Conservation (phyloP, 495 filamentous ascomycete genomes). For the Clavariopsis aquatica region DNA sequence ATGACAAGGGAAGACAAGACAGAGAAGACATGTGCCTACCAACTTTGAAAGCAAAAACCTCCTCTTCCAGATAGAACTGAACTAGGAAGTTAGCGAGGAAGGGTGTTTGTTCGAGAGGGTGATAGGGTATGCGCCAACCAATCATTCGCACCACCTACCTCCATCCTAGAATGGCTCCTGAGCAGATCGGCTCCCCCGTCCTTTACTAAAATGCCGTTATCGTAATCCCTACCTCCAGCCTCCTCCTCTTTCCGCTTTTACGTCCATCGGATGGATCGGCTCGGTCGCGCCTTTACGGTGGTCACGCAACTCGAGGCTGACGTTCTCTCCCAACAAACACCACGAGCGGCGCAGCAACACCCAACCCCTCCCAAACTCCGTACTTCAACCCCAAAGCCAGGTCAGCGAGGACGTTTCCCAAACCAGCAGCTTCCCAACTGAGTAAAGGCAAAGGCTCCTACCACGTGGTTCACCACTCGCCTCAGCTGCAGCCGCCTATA, state of each 20-base stretch:
- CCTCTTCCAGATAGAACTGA: too few relatives aligned
- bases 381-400: not conserved
- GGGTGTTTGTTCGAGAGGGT: too few relatives aligned
- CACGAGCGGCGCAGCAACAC: not conserved
- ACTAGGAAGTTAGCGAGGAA: too few relatives aligned
- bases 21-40: too few relatives aligned
- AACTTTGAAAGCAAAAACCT: too few relatives aligned
- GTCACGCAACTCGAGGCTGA: too few relatives aligned
- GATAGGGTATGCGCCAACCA: not conserved
- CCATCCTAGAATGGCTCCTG: not conserved
- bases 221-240: not conserved
- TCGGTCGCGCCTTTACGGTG: too few relatives aligned
- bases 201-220: not conserved
- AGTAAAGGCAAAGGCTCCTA: not conserved
- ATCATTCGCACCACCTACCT: not conserved
- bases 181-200: not conserved
- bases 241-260: not conserved
- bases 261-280: too few relatives aligned
- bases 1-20: not conserved
- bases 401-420: not conserved
- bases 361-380: not conserved
- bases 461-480: not conserved
- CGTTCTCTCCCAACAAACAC: not conserved
- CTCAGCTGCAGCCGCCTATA: not conserved
- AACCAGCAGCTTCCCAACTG: not conserved